Percentiles rank a stretch among this genome's conserved stretches.
These are phyloP conservation scores for Laetiporus sulphureus DNA, from an alignment of 1,284 basidiomycete species.

Conservation along the genomic window DNA sequence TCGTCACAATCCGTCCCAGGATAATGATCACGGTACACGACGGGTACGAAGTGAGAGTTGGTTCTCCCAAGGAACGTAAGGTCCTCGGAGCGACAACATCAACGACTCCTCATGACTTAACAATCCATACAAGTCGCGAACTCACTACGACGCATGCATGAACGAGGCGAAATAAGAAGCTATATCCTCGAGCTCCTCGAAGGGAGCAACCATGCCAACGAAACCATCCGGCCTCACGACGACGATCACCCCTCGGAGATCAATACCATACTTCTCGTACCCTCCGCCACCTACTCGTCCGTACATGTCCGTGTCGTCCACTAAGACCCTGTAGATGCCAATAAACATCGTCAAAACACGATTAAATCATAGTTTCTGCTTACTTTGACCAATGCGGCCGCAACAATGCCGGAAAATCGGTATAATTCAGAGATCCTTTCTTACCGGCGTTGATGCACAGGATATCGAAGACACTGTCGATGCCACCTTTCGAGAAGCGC, in stretches of 20 bases:
- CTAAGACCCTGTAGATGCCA: constrained; percentile 20
- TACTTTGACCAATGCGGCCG: constrained; percentile 65
- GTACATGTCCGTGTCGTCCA: constrained; percentile 31
- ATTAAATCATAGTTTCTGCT: constrained; percentile 14
- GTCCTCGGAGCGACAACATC: too few relatives aligned
- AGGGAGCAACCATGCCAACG: constrained; percentile 50
- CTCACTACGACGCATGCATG: background rate
- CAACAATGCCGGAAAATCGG: constrained; percentile 41
- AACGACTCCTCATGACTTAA: too few relatives aligned
- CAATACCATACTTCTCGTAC: constrained; percentile 49
- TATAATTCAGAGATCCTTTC: constrained; percentile 42
- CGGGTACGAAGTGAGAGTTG: too few relatives aligned
- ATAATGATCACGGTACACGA: too few relatives aligned
- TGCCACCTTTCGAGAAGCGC: constrained; percentile 6
- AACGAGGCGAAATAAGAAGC: constrained; percentile 46
- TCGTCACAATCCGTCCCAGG: too few relatives aligned
- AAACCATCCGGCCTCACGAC: constrained; percentile 74
- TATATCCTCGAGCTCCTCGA: constrained; percentile 39
- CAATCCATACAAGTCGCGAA: too few relatives aligned
- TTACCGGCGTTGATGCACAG: constrained; percentile 41
- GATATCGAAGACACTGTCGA: constrained; percentile 41
- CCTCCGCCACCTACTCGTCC: constrained; percentile 30
- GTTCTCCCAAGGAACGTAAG: too few relatives aligned
- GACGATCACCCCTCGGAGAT: constrained; percentile 49
- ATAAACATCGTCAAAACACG: background rate